Percentiles rank a stretch among this genome's conserved stretches.
phyloP scores from a whole-genome alignment of 2,329 filamentous ascomycete genomes.

The Curvularia sp. region DNA sequence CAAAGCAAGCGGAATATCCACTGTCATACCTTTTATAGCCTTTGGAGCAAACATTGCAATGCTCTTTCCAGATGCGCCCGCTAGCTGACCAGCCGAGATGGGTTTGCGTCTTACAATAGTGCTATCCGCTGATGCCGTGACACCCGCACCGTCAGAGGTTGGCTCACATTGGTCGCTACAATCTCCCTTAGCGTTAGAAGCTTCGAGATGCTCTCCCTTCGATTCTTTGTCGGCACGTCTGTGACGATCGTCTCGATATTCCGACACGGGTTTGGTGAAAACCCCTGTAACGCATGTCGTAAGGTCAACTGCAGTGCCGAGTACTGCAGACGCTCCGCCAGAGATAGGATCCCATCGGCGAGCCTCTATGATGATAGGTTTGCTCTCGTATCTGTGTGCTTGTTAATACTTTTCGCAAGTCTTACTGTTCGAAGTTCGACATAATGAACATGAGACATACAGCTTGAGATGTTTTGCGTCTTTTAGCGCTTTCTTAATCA shows the following conservation, averaged over 20 bases:
- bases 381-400: constrained; percentile 19
- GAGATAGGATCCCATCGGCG: constrained; percentile 68
- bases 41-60: constrained; percentile 21
- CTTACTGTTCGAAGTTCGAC: neutral
- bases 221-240: constrained; percentile 1
- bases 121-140: neutral
- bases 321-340: constrained; percentile 65
- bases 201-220: neutral
- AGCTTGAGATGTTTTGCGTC: neutral
- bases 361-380: constrained; percentile 41
- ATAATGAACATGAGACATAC: neutral
- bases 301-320: constrained; percentile 62
- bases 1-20: constrained; percentile 62
- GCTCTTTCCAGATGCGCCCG: constrained; percentile 17
- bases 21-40: constrained; percentile 35
- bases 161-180: neutral
- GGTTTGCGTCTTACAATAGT: neutral
- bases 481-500: neutral
- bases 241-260: constrained; percentile 1
- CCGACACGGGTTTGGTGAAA: neutral
- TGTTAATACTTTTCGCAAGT: neutral
- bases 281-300: constrained; percentile 56
- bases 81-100: constrained; percentile 9
- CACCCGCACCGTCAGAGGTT: neutral
- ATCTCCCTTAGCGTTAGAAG: neutral